Evolutionary conservation across 1,139 yeast species (phyloP).

Genomic region (Pichiaceae sp.): DNA sequence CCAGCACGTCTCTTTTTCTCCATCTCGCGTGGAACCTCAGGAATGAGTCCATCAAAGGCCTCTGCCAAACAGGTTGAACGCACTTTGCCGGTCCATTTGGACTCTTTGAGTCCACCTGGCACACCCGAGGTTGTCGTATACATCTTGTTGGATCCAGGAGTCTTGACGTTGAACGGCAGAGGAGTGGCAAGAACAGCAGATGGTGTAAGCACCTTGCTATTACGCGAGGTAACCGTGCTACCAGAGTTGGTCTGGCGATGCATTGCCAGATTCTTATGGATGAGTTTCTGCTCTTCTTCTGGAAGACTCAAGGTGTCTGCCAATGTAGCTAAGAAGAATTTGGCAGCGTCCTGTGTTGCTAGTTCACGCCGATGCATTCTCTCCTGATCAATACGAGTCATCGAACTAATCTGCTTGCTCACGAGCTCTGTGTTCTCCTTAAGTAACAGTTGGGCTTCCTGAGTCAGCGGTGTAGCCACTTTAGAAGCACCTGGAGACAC

Average conservation of each 20-base stretch:
- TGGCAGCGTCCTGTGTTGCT: conserved; percentile 37
- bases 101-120: conserved; percentile 8
- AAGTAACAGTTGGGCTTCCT: conserved; percentile 21
- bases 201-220: conserved; percentile 21
- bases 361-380: conserved; percentile 37
- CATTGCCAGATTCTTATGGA: background rate
- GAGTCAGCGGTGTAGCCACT: background rate
- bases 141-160: conserved; percentile 21
- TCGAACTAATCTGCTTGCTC: conserved; percentile 19
- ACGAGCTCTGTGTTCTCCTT: conserved; percentile 21
- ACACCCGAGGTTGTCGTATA: conserved; percentile 6
- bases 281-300: conserved; percentile 24
- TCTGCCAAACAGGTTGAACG: conserved; percentile 37
- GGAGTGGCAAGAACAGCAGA: conserved; percentile 32
- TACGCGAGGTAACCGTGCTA: background rate
- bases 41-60: conserved; percentile 36
- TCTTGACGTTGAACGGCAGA: conserved; percentile 26
- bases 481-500: conserved; percentile 2
- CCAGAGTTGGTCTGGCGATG: conserved; percentile 1
- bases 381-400: conserved; percentile 19
- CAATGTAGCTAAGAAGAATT: conserved; percentile 43
- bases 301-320: conserved; percentile 42
- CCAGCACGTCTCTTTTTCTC: conserved; percentile 5
- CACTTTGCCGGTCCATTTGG: conserved; percentile 37
- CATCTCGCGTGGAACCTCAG: conserved; percentile 10